phyloP scores from a whole-genome alignment of 164 flowering plant genomes.

The Vitis vinifera region ASM3070453v1 NC_081805.1:22312001-22312500 shows the following conservation, averaged over 20 bases:
- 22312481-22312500: no score
- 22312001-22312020: no score
- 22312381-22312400: background rate
- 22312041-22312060: no score
- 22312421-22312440: no score
- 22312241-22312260: slow-evolving; percentile 89
- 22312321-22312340: background rate
- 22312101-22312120: background rate
- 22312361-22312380: background rate
- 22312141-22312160: slow-evolving; percentile 2
- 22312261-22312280: slow-evolving; percentile 78
- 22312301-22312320: background rate
- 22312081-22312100: background rate
- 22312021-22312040: no score
- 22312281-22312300: slow-evolving; percentile 62
- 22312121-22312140: background rate
- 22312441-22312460: no score
- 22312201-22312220: slow-evolving; percentile 94
- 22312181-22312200: slow-evolving; percentile 81
- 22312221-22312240: slow-evolving; percentile 70
- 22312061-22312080: no score
- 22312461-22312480: no score
- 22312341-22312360: background rate
- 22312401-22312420: no score
- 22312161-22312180: slow-evolving; percentile 95